Conservation (phyloP, 2,329 filamentous ascomycete genomes). For the Chrysosporium queenslandicum region DNA sequence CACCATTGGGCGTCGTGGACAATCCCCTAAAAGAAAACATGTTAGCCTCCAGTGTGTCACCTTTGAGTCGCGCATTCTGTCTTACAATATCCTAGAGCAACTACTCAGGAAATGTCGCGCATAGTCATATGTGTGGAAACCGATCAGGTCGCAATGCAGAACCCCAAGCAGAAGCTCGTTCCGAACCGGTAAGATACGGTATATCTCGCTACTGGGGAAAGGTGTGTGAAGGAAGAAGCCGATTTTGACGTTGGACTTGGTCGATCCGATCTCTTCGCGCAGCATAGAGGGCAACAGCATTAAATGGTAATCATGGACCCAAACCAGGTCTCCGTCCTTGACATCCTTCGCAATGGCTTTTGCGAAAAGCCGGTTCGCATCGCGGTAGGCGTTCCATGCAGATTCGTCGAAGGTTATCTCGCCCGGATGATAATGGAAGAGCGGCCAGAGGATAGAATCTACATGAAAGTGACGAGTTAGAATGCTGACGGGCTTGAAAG, state of each 20-base stretch:
- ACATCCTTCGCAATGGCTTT: constrained; percentile 78
- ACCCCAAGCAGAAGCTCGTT: constrained; percentile 80
- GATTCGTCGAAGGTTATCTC: constrained; percentile 97
- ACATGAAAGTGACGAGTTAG: no score
- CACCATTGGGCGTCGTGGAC: constrained; percentile 77
- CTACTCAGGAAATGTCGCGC: constrained; percentile 95
- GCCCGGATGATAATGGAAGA: constrained; percentile 97
- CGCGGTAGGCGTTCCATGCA: constrained; percentile 83
- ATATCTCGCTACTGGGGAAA: constrained; percentile 94
- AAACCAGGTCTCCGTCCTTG: constrained; percentile 86
- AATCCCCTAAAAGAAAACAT: constrained; percentile 29
- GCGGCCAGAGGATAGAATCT: constrained; percentile 97
- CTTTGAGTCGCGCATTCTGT: constrained; percentile 13
- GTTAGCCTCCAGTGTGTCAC: constrained; percentile 14
- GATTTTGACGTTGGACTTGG: constrained; percentile 87
- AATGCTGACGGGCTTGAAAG: no score
- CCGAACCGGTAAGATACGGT: constrained; percentile 85
- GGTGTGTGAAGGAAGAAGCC: constrained; percentile 97
- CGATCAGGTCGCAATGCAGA: constrained; percentile 86
- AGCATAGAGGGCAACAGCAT: constrained; percentile 96
- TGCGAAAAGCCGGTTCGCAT: constrained; percentile 87
- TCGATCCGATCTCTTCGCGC: constrained; percentile 71
- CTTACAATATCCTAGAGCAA: constrained; percentile 82
- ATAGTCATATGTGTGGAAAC: constrained; percentile 98
- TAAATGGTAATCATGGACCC: constrained; percentile 97